phyloP scores from a whole-genome alignment of 2,329 filamentous ascomycete genomes.

The Pseudopyricularia cyperi region DNA sequence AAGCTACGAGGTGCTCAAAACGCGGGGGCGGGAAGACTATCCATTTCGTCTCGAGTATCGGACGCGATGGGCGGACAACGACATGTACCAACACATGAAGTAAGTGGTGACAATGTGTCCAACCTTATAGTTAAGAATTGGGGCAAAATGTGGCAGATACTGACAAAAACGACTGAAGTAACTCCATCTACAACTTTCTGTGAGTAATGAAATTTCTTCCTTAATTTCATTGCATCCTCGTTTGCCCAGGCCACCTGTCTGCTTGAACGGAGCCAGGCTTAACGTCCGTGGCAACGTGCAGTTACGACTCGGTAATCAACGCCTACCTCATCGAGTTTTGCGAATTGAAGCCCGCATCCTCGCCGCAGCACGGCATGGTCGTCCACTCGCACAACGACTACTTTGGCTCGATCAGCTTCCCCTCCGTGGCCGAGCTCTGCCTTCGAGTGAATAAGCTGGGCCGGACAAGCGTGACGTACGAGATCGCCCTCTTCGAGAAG shows the following conservation, averaged over 20 bases:
- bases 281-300: conserved; percentile 23
- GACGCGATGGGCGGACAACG: conserved; percentile 86
- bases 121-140: not conserved
- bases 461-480: conserved; percentile 78
- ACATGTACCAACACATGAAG: conserved; percentile 91
- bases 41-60: conserved; percentile 68
- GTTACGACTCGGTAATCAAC: conserved; percentile 84
- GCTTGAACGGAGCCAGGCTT: too few species aligned
- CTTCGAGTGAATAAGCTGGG: conserved; percentile 75
- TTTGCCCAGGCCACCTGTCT: not conserved
- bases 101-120: not conserved
- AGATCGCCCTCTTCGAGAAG: conserved; percentile 73
- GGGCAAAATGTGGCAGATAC: not conserved
- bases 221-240: not conserved
- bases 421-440: conserved; percentile 67
- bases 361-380: conserved; percentile 66
- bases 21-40: conserved; percentile 59
- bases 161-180: conserved; percentile 22
- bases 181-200: conserved; percentile 74
- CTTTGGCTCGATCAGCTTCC: conserved; percentile 70
- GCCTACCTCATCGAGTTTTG: conserved; percentile 74
- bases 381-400: conserved; percentile 80
- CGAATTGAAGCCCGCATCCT: conserved; percentile 55
- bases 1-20: conserved; percentile 34
- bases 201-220: conserved; percentile 23